Evolutionary conservation across 129 eudicot genomes (phyloP).

Genomic region (Cynara cardunculus): DNA sequence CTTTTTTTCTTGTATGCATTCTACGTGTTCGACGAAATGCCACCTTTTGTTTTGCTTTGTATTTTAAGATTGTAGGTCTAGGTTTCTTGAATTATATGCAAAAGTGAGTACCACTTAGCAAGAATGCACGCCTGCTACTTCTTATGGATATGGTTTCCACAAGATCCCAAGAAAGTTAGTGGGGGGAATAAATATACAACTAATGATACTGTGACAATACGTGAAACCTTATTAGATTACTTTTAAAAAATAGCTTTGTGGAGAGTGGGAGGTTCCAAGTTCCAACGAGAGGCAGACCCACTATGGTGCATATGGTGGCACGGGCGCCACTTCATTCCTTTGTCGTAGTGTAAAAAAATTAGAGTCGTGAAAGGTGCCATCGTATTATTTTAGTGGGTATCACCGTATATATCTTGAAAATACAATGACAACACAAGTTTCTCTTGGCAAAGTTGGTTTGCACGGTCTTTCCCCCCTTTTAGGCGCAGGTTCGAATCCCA

Average conservation of each 20-base stretch:
- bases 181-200: background rate
- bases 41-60: conserved; percentile 12
- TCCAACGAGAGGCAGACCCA: too few relatives aligned
- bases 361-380: too few relatives aligned
- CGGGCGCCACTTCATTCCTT: too few relatives aligned
- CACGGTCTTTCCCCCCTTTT: too few relatives aligned
- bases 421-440: too few relatives aligned
- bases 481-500: too few relatives aligned
- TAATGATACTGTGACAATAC: background rate
- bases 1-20: conserved; percentile 12
- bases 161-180: background rate
- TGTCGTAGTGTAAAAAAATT: too few relatives aligned
- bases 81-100: conserved; percentile 20
- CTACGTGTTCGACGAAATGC: conserved; percentile 21
- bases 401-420: too few relatives aligned
- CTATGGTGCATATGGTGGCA: too few relatives aligned
- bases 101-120: conserved; percentile 10
- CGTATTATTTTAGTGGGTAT: too few relatives aligned
- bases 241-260: background rate
- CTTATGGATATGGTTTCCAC: conserved; percentile 2
- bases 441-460: too few relatives aligned
- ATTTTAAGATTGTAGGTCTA: conserved; percentile 3
- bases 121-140: conserved; percentile 13
- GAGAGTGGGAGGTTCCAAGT: background rate
- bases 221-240: background rate